These are phyloP conservation scores for Saturnispora sanitii DNA, from an alignment of 805 yeast species.

Conservation along the genomic window DNA sequence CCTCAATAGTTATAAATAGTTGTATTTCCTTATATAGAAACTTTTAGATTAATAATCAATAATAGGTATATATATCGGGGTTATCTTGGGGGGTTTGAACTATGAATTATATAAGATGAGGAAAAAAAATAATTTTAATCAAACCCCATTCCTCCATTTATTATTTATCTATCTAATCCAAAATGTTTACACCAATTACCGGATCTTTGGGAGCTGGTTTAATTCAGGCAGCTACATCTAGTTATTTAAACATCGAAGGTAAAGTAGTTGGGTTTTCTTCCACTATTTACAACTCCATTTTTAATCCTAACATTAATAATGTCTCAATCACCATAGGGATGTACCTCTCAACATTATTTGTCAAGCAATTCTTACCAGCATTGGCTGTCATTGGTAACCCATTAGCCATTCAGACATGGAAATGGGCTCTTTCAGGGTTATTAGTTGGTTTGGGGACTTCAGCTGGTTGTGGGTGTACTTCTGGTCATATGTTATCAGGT, in stretches of 20 bases:
- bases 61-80: too few relatives aligned
- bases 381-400: slow-evolving; percentile 14
- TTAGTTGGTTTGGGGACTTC: slow-evolving; percentile 41
- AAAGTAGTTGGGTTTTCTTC: slow-evolving; percentile 40
- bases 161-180: not conserved
- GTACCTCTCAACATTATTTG: slow-evolving; percentile 21
- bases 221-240: slow-evolving; percentile 37
- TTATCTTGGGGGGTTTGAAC: too few relatives aligned
- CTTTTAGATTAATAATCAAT: too few relatives aligned
- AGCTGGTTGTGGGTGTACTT: slow-evolving; percentile 42
- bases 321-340: slow-evolving; percentile 31
- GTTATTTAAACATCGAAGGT: slow-evolving; percentile 32
- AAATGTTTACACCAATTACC: slow-evolving; percentile 37
- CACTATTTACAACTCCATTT: slow-evolving; percentile 25
- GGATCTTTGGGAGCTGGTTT: slow-evolving; percentile 37
- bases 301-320: slow-evolving; percentile 20
- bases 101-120: not conserved
- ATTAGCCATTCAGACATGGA: not conserved
- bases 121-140: not conserved
- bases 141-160: not conserved
- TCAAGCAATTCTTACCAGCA: slow-evolving; percentile 19
- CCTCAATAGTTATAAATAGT: not conserved
- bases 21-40: too few relatives aligned
- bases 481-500: slow-evolving; percentile 46
- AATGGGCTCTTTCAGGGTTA: slow-evolving; percentile 27